Evolutionary conservation across 2,329 filamentous ascomycete species (phyloP).

Genomic region (Clarireedia paspali): DNA sequence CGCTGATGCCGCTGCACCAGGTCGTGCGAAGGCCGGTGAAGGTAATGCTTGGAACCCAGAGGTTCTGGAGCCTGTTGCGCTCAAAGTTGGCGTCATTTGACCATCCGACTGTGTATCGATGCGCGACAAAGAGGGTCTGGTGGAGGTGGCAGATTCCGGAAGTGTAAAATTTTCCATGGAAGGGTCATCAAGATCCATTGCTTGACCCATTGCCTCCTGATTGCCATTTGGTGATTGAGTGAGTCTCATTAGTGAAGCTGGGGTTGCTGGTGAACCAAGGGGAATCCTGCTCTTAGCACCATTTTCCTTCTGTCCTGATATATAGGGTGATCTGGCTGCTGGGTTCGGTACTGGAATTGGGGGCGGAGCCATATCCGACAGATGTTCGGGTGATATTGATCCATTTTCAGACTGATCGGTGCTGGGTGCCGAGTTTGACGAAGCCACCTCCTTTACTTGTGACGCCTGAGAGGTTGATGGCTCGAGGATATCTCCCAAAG

Average conservation of each 20-base stretch:
- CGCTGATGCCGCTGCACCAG: slow-evolving; percentile 35
- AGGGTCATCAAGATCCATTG: slow-evolving; percentile 40
- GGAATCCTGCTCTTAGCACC: slow-evolving; percentile 24
- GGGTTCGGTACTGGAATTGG: slow-evolving; percentile 60
- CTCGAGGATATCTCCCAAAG: slow-evolving; percentile 30
- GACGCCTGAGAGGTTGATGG: slow-evolving; percentile 28
- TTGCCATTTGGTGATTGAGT: slow-evolving; percentile 31
- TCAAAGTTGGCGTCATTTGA: slow-evolving; percentile 47
- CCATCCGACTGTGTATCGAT: slow-evolving; percentile 45
- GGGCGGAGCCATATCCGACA: slow-evolving; percentile 60
- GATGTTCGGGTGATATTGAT: slow-evolving; percentile 55
- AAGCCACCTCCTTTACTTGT: slow-evolving; percentile 32
- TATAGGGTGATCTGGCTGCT: slow-evolving; percentile 59
- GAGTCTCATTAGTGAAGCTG: slow-evolving; percentile 80
- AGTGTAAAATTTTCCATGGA: slow-evolving; percentile 61
- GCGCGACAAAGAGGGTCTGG: slow-evolving; percentile 38
- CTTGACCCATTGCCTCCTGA: slow-evolving; percentile 35
- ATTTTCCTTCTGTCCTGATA: slow-evolving; percentile 45
- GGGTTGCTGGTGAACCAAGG: slow-evolving; percentile 61
- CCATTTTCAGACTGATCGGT: slow-evolving; percentile 55
- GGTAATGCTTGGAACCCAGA: slow-evolving; percentile 32
- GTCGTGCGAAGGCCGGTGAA: slow-evolving; percentile 38
- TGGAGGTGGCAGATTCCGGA: slow-evolving; percentile 60
- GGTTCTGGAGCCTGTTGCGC: slow-evolving; percentile 28
- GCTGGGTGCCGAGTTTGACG: slow-evolving; percentile 21